A percentile compares a stretch with the other conserved stretches of the same genome.
Evolutionary conservation across 805 yeast genomes (phyloP).

Genomic region (Lipomyces mesembrius): DNA sequence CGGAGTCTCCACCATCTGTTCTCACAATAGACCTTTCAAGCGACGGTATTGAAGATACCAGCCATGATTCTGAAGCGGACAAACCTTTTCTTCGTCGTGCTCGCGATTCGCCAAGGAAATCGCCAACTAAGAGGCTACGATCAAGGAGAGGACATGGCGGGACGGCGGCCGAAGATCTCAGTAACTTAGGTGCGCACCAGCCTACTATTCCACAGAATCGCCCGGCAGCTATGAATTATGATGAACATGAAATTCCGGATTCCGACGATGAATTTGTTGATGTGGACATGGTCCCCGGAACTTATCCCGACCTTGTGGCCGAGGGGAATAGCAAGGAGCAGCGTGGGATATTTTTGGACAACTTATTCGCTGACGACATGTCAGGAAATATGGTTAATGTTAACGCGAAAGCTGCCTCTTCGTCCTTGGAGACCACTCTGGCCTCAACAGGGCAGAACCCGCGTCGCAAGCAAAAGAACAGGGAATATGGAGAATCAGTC

Average conservation of each 20-base stretch:
- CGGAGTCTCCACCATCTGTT: conserved; percentile 4
- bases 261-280: conserved; percentile 16
- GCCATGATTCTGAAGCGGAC: background rate
- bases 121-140: conserved; percentile 31
- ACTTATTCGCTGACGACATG: background rate
- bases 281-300: conserved; percentile 11
- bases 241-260: conserved; percentile 8
- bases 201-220: background rate
- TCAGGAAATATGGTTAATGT: background rate
- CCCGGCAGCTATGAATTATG: background rate
- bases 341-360: background rate
- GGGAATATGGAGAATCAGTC: conserved; percentile 10
- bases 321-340: conserved; percentile 2
- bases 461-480: background rate
- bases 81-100: conserved; percentile 3
- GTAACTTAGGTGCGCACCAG: background rate
- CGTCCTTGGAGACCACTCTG: background rate
- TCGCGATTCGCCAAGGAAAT: conserved; percentile 27
- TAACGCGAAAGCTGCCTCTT: background rate
- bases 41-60: conserved; percentile 16
- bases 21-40: conserved; percentile 32
- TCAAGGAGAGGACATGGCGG: background rate
- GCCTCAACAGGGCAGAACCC: background rate
- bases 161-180: background rate
- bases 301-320: background rate